Evolutionary conservation across 202 grass and related monocot genomes (phyloP).

Genomic region (Cymbopogon flexuosus): DNA sequence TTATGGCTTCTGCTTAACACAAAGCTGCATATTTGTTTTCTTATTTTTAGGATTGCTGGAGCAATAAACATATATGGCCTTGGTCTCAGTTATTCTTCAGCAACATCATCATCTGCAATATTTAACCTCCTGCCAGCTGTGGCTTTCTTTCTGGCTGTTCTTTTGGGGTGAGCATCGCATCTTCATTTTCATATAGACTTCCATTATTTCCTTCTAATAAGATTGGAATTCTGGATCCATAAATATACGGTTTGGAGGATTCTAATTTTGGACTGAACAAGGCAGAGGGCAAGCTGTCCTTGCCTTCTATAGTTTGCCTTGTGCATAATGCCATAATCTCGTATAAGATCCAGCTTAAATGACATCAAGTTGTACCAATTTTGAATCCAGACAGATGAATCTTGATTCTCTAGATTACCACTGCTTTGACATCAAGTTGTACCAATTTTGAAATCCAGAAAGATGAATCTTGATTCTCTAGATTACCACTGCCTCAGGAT

Average conservation of each 20-base stretch:
- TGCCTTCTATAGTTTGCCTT: background rate
- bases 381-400: background rate
- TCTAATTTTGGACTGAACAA: background rate
- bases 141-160: slow-evolving; percentile 37
- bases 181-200: background rate
- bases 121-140: slow-evolving; percentile 29
- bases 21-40: background rate
- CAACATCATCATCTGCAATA: slow-evolving; percentile 31
- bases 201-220: background rate
- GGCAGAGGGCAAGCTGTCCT: background rate
- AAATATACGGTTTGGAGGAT: background rate
- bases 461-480: background rate
- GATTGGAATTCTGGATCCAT: background rate
- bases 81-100: slow-evolving; percentile 36
- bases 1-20: background rate
- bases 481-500: background rate
- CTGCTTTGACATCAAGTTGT: background rate
- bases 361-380: background rate
- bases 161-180: slow-evolving; percentile 21
- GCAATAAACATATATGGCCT: slow-evolving; percentile 33
- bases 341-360: background rate
- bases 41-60: slow-evolving; percentile 19
- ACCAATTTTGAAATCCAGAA: background rate
- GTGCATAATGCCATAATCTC: background rate
- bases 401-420: background rate